Conservation (phyloP, 805 yeast species). For the Wickerhamiella alocasiicola region DNA sequence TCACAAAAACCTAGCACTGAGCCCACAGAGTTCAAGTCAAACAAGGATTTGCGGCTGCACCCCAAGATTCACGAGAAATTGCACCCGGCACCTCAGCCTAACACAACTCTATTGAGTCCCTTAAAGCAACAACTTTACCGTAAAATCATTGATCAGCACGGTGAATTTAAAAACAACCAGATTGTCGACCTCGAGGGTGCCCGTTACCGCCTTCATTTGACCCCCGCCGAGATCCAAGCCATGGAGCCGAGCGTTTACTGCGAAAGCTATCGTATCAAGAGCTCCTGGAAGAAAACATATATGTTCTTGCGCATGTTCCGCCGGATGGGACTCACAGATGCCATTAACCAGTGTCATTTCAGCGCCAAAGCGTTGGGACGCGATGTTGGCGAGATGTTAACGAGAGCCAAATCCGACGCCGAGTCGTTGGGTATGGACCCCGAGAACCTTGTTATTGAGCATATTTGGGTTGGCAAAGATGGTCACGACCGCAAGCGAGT, state of each 20-base stretch:
- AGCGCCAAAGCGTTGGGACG: slow-evolving; percentile 64
- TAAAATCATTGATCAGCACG: slow-evolving; percentile 50
- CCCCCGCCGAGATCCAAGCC: slow-evolving; percentile 54
- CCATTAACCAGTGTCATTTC: slow-evolving; percentile 88
- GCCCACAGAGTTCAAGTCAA: slow-evolving; percentile 13
- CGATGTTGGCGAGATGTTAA: slow-evolving; percentile 65
- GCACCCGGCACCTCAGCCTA: slow-evolving; percentile 41
- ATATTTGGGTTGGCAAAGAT: slow-evolving; percentile 88
- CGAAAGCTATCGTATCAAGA: slow-evolving; percentile 67
- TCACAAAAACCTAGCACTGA: background rate
- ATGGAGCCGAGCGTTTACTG: slow-evolving; percentile 82
- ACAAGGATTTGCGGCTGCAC: slow-evolving; percentile 18
- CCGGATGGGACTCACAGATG: slow-evolving; percentile 56
- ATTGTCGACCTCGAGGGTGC: slow-evolving; percentile 36
- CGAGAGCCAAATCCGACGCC: slow-evolving; percentile 61
- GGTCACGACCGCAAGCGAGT: slow-evolving; percentile 58
- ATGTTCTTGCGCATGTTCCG: slow-evolving; percentile 64
- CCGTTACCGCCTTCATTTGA: slow-evolving; percentile 43
- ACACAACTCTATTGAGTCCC: slow-evolving; percentile 54
- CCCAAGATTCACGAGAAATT: slow-evolving; percentile 18
- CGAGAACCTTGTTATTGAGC: slow-evolving; percentile 55
- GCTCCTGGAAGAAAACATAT: slow-evolving; percentile 82
- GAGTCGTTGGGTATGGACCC: slow-evolving; percentile 44
- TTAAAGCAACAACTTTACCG: slow-evolving; percentile 55
- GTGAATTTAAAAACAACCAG: slow-evolving; percentile 54